Percentiles rank a stretch among this genome's conserved stretches.
phyloP scores from a whole-genome alignment of 257 asterid species.

The Ajuga chamaepitys region DNA sequence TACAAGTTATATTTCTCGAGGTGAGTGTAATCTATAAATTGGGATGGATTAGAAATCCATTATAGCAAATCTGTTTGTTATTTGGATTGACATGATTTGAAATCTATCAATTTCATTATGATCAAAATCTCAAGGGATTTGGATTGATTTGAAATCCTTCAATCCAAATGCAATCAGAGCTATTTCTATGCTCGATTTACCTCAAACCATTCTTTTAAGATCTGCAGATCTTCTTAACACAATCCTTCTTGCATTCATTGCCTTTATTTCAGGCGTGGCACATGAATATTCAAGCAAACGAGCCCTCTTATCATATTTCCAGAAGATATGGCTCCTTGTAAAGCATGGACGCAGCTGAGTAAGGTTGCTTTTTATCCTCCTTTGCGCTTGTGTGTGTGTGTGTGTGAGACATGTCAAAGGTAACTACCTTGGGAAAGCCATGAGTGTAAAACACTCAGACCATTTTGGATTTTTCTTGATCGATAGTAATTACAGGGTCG shows the following conservation, averaged over 20 bases:
- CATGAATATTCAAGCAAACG: background rate
- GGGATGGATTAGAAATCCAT: no score
- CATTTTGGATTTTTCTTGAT: background rate
- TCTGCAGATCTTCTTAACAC: no score
- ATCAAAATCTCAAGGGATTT: no score
- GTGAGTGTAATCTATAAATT: slow-evolving; percentile 15
- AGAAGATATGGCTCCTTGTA: background rate
- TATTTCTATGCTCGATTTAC: no score
- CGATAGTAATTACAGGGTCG: background rate
- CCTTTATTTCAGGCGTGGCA: slow-evolving; percentile 19
- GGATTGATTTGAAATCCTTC: no score
- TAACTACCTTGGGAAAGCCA: background rate
- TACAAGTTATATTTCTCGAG: slow-evolving; percentile 14
- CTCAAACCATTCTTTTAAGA: no score
- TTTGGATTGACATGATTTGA: no score
- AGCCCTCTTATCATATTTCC: background rate
- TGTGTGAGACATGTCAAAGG: background rate
- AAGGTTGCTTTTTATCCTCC: slow-evolving; percentile 15
- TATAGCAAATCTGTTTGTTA: no score
- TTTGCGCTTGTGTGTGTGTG: background rate
- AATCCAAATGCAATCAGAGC: no score
- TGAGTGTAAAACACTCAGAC: background rate
- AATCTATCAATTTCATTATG: background rate
- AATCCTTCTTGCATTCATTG: no score
- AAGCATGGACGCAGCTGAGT: background rate